Base-by-base conservation (phyloP, 2,329 filamentous ascomycete genomes). In the Septoria petroselini region DNA sequence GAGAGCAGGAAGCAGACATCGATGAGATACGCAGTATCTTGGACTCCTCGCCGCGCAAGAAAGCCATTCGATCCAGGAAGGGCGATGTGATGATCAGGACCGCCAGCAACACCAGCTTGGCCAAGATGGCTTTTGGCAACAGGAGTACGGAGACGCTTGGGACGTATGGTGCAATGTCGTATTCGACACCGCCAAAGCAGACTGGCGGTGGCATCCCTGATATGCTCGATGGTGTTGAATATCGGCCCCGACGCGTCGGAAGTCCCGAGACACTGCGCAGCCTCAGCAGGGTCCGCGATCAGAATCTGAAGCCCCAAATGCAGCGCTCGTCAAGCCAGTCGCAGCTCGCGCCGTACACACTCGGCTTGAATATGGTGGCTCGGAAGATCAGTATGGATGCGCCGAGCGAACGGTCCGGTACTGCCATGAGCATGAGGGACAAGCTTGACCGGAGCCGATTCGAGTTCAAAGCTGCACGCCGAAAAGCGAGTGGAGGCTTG, bases 11-110 rank as follows among this genome's bases (percentile, higher is more conserved):
- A 31, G 69, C 70, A 21, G 71, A 74, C 15, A 56, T 76, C 4
- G 65, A 70, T 45, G 64, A 72, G 14, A 54, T 77, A 3, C 66
- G 68, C 3, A 59, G 71, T 31, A 64, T 66, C 1, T 58, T 76
- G 4, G 71, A 76, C 25, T 60, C 65, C 4, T 74, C 71, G 14
- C 73, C 74, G 4, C 67, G 74, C 8, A 76, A 72, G 54, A 67
- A 71, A 39, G 54, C 57, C 9, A 47, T 34, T 11, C 37, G 33
- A 17, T 39, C 47, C 14, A 53, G 55, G 40, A 54, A 57, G 39
- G 56, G 50, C 7, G 41, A 58, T 11, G 37, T 54, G 4, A 52
- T 62, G 21, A 55, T 52, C 42, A 64, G 62, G 21, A 41, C 54
- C 7, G 56, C 56, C 15, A 63, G 62, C 38, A 57, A 57, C 31